phyloP scores from a whole-genome alignment of 2,329 filamentous ascomycete genomes.

The Chalaropsis ovoidea region DNA sequence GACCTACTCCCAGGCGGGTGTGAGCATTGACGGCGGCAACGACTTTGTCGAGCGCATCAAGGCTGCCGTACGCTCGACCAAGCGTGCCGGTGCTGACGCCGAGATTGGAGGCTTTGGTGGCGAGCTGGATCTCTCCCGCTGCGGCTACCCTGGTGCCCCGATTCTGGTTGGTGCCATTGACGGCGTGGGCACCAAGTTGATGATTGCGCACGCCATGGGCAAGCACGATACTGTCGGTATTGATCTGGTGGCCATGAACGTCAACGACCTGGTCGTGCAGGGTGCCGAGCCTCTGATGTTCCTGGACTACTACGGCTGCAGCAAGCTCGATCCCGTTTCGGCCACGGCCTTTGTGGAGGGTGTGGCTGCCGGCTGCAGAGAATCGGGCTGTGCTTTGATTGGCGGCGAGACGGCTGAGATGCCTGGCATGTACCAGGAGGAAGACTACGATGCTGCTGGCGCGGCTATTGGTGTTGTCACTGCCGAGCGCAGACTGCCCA shows the following conservation, averaged over 20 bases:
- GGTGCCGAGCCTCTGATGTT: slow-evolving; percentile 92
- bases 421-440: slow-evolving; percentile 82
- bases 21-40: slow-evolving; percentile 91
- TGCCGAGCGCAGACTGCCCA: slow-evolving; percentile 60
- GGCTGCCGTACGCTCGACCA: slow-evolving; percentile 73
- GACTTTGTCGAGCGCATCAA: slow-evolving; percentile 88
- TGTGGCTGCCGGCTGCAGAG: slow-evolving; percentile 75
- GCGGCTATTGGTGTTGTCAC: slow-evolving; percentile 78
- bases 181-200: slow-evolving; percentile 92
- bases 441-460: slow-evolving; percentile 88
- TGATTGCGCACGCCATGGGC: slow-evolving; percentile 80
- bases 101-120: slow-evolving; percentile 94
- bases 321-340: slow-evolving; percentile 65
- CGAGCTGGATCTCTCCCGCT: slow-evolving; percentile 62
- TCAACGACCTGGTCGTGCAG: slow-evolving; percentile 94
- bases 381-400: slow-evolving; percentile 81
- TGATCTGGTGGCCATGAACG: slow-evolving; percentile 97
- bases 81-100: slow-evolving; percentile 76
- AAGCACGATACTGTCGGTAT: slow-evolving; percentile 94
- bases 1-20: slow-evolving; percentile 87
- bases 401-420: slow-evolving; percentile 97
- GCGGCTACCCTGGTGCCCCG: slow-evolving; percentile 50
- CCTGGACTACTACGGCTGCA: slow-evolving; percentile 95
- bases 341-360: slow-evolving; percentile 83
- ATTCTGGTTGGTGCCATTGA: slow-evolving; percentile 91